Evolutionary conservation across 768 basidiomycete genomes (phyloP), one percentile per base, ranked within the genome.

Genomic region (Podaxis rugospora): DNA sequence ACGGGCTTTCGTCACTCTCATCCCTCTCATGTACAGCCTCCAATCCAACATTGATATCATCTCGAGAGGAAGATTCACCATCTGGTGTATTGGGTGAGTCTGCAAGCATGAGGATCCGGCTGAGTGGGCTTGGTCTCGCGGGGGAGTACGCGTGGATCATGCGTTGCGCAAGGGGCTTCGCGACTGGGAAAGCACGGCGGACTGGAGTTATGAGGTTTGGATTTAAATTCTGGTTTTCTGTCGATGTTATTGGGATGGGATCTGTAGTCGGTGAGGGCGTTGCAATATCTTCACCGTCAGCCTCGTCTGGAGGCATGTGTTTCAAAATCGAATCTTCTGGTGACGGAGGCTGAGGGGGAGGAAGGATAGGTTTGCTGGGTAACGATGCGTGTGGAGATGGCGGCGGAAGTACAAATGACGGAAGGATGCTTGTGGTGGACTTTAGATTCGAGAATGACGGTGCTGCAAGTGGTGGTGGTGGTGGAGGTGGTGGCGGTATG

Each of bases 111-210:
- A 92, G 78, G 56, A 93, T 91, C 10, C 90, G 82, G 62, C 89
- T 91, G 35, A 93, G 78, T 2, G 91, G 91, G 63, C 89, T 92
- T 0, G 92, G 91, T 69, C 85, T 87, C 2, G 78, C 86, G 28
- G 91, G 91, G 0, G 92, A 92, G 64, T 93, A 93, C 0, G 90
- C 89, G 64, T 93, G 91, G 3, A 83, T 78, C 86, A 90, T 89
- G 58, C 80, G 84, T 57, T 78, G 73, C 1, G 83, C 86, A 52
- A 87, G 75, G 10, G 90, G 89, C 66, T 89, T 92, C 1, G 89
- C 88, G 49, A 87, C 74, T 0, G 88, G 88, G 74, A 88, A 90
- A 1, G 82, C 77, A n/a, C 71, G 77, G 27, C 72, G 75, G n/a
- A 65, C 63, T 5, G 71, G 63, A 16, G 59, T 60, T 14, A 28